Base-by-base conservation (phyloP, 352 stramenopile species). In the Phytophthora citrophthora region DNA sequence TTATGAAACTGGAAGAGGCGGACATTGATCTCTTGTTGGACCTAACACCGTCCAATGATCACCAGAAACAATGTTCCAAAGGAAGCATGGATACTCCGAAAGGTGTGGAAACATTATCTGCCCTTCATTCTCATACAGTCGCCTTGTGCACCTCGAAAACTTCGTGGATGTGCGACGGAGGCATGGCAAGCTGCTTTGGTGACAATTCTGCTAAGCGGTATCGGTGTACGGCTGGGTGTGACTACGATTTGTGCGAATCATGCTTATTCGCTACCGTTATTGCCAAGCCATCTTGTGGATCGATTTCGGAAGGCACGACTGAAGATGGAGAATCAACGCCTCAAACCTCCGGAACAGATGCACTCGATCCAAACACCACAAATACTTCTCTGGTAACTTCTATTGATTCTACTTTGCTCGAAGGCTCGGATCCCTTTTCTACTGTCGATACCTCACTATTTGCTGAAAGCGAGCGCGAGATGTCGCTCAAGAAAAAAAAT, bases 101-200 rank as follows among this genome's bases (percentile, higher is more conserved):
- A 5, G 51, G 27, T 18, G 50, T 67, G 7, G 41, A 72, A 36
- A 61, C 81, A 0, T 38, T 79, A 5, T 88, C 82, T 20, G 50
- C 79, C 2, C 52, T 90, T 23, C 85, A 94, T 51, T 65, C 70
- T 39, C 85, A 94, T 63, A 65, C 70, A 5, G 45, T 94, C 4
- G 57, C 66, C 0, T 43, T 89, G 20, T 82, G 74, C 10, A 68
- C 68, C 24, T 78, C 77, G 6, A 81, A 76, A 31, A 88, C 86
- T 12, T 79, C 77, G 2, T 94, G 86, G 86, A 88, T 90, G 68
- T 94, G 86, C 29, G 86, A 94, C 48, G 86, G 86, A 24, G 74
- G 75, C 11, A 76, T 72, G 23, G 36, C 76, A 1, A 70, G 72
- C 6, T 94, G 86, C 44, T 59, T 86, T 26, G 83, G 86, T 2